Percentiles rank a stretch among this genome's conserved stretches.
Conservation (phyloP, 208 protist genomes). For the Crithidia mellificae region DNA sequence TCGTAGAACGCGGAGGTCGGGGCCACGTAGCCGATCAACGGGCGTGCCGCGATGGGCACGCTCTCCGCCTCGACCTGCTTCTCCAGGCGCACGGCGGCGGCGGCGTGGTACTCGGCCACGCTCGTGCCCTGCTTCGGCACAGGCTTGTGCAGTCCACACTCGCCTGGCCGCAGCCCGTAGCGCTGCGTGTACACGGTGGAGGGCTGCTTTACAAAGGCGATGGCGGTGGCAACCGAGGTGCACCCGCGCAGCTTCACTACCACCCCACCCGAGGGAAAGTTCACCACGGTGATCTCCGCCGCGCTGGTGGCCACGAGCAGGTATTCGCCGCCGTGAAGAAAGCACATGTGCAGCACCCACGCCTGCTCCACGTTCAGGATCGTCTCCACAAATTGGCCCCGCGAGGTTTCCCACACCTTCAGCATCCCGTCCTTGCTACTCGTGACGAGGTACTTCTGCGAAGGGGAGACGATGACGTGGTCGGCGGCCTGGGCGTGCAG, state of each 20-base stretch:
- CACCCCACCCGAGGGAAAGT: constrained; percentile 60
- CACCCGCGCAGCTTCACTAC: constrained; percentile 84
- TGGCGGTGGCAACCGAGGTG: constrained; percentile 54
- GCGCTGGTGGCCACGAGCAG: constrained; percentile 80
- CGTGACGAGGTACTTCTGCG: constrained; percentile 54
- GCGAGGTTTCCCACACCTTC: constrained; percentile 70
- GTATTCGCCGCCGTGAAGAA: constrained; percentile 72
- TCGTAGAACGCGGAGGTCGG: constrained; percentile 74
- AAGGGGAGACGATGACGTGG: constrained; percentile 50
- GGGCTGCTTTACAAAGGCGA: constrained; percentile 55
- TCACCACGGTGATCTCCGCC: constrained; percentile 81
- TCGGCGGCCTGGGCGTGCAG: constrained; percentile 70
- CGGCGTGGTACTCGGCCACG: constrained; percentile 13
- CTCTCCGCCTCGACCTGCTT: constrained; percentile 41
- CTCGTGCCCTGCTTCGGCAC: constrained; percentile 3
- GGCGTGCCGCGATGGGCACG: constrained; percentile 47
- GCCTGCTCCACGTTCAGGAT: constrained; percentile 67
- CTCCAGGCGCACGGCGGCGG: constrained; percentile 43
- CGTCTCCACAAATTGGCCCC: constrained; percentile 63
- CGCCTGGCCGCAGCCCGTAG: constrained; percentile 76
- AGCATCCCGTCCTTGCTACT: constrained; percentile 80
- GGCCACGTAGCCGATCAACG: constrained; percentile 69
- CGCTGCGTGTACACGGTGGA: constrained; percentile 54
- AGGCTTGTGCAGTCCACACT: constrained; percentile 62
- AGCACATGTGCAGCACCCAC: constrained; percentile 77